Conservation (phyloP, 2,329 filamentous ascomycete species). For the Apiospora koreana region DNA sequence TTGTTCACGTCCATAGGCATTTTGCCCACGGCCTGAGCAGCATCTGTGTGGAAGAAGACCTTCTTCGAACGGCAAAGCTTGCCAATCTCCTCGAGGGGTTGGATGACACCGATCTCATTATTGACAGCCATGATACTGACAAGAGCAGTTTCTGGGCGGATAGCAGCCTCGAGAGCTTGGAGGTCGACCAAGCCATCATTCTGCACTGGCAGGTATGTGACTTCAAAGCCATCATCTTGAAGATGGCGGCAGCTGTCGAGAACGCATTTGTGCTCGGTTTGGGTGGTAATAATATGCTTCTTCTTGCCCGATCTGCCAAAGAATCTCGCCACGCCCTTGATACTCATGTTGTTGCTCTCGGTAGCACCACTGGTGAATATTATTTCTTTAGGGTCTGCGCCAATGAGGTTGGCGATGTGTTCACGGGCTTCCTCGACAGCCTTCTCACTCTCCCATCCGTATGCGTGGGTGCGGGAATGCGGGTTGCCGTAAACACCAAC, state of each 20-base stretch:
- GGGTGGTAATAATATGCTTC: slow-evolving; percentile 95
- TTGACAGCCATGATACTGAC: slow-evolving; percentile 99
- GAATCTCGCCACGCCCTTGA: slow-evolving; percentile 96
- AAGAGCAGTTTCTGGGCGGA: slow-evolving; percentile 85
- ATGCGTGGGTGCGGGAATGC: slow-evolving; percentile 94
- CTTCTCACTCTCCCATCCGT: slow-evolving; percentile 97
- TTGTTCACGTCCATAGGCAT: slow-evolving; percentile 95
- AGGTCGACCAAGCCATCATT: slow-evolving; percentile 83
- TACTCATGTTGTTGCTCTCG: slow-evolving; percentile 99
- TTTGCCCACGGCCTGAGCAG: slow-evolving; percentile 96
- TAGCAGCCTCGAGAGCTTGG: slow-evolving; percentile 81
- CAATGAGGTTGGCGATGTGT: slow-evolving; percentile 83
- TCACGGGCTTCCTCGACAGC: slow-evolving; percentile 84
- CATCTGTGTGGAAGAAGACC: slow-evolving; percentile 97
- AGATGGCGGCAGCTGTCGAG: slow-evolving; percentile 95
- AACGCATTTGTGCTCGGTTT: slow-evolving; percentile 99
- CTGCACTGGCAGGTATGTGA: slow-evolving; percentile 95
- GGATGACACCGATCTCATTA: slow-evolving; percentile 99
- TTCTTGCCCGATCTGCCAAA: slow-evolving; percentile 93
- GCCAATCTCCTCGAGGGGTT: slow-evolving; percentile 91
- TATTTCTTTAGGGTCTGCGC: slow-evolving; percentile 95
- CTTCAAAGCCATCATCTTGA: slow-evolving; percentile 92
- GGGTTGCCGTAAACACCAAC: slow-evolving; percentile 95
- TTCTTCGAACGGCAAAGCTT: slow-evolving; percentile 88
- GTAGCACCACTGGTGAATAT: slow-evolving; percentile 98